Conservation (phyloP, 2,329 filamentous ascomycete genomes). For the Tolypocladium album region DNA sequence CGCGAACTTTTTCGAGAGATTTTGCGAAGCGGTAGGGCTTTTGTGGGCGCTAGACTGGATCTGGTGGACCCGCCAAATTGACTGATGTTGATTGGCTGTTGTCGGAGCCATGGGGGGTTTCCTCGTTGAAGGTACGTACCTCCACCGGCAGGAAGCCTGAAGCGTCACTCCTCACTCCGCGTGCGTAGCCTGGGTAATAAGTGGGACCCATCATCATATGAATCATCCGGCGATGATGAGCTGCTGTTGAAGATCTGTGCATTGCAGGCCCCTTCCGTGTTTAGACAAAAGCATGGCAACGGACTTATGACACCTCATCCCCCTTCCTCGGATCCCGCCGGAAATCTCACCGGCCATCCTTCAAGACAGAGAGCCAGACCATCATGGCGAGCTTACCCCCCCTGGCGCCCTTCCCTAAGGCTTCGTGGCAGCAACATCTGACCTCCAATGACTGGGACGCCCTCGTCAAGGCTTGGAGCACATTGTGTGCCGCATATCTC, state of each 20-base stretch:
- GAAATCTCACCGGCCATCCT: neutral
- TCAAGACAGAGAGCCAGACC: neutral
- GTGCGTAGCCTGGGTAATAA: too few relatives aligned
- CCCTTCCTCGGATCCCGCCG: neutral
- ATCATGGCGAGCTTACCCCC: slow-evolving; percentile 50
- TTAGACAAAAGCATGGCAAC: neutral
- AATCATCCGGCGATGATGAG: slow-evolving; percentile 8
- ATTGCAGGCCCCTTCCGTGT: neutral
- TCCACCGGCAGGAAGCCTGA: neutral
- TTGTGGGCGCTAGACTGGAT: slow-evolving; percentile 11
- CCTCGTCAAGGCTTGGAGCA: slow-evolving; percentile 67
- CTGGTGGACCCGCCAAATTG: neutral
- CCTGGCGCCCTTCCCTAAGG: slow-evolving; percentile 67
- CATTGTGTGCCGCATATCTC: slow-evolving; percentile 55
- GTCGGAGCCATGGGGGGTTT: neutral
- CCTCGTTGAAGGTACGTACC: slow-evolving; percentile 5
- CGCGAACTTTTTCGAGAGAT: slow-evolving; percentile 7
- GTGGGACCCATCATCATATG: too few relatives aligned
- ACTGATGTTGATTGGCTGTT: slow-evolving; percentile 4
- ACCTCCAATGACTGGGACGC: slow-evolving; percentile 63
- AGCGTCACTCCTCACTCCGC: too few relatives aligned
- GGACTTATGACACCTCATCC: neutral
- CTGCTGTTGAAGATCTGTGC: neutral
- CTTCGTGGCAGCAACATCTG: slow-evolving; percentile 55
- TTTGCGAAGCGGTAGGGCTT: slow-evolving; percentile 7